phyloP scores from a whole-genome alignment of 1,139 yeast species.

The Yamadazyma atmosphaerica region DNA sequence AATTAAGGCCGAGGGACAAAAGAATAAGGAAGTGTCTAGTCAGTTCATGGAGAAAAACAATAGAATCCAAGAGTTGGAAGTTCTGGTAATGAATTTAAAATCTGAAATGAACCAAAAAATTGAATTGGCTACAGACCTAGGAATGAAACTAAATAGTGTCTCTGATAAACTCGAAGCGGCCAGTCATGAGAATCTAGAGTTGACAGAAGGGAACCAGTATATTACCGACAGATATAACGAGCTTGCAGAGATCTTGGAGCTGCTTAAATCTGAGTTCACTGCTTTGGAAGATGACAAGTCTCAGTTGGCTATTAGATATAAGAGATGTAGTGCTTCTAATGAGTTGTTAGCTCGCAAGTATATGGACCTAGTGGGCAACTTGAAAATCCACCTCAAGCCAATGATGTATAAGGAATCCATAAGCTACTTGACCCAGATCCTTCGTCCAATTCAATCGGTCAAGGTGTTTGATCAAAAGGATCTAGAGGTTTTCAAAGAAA shows the following conservation, averaged over 20 bases:
- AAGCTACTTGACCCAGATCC: conserved; percentile 15
- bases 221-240: background rate
- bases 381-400: conserved; percentile 16
- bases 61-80: conserved; percentile 1
- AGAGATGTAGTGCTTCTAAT: conserved; percentile 6
- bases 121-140: background rate
- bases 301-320: background rate
- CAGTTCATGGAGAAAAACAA: conserved; percentile 1
- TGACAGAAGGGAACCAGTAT: background rate
- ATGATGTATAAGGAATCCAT: conserved; percentile 23
- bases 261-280: background rate
- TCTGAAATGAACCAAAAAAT: background rate
- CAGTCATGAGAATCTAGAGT: background rate
- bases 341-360: conserved; percentile 8
- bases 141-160: background rate
- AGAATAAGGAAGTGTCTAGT: background rate
- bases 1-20: background rate
- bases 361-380: conserved; percentile 7
- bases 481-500: conserved; percentile 13
- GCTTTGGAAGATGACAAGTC: background rate
- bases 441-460: conserved; percentile 12
- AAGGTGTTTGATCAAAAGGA: conserved; percentile 14
- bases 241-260: background rate
- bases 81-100: background rate
- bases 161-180: no score